These are phyloP conservation scores for Triangularia verruculosa DNA, from an alignment of 2,329 filamentous ascomycete genomes.

Conservation along the genomic window DNA sequence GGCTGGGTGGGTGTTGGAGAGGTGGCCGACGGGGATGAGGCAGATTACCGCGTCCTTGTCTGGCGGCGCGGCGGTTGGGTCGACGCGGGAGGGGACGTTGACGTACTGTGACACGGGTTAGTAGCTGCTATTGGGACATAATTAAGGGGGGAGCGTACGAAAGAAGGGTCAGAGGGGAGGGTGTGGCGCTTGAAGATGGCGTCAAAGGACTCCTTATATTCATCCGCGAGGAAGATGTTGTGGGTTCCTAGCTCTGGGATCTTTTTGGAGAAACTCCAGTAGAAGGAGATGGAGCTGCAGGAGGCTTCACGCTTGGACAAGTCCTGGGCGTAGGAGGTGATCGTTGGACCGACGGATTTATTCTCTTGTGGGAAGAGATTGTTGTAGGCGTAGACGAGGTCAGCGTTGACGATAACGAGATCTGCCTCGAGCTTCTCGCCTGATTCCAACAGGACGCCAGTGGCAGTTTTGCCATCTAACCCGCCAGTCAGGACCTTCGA, in stretches of 20 bases:
- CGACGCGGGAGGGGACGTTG: conserved; percentile 70
- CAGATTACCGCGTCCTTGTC: conserved; percentile 66
- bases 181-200: conserved; percentile 68
- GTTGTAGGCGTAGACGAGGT: conserved; percentile 72
- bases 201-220: conserved; percentile 72
- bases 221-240: conserved; percentile 74
- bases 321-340: conserved; percentile 35
- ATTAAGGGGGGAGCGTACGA: conserved; percentile 35
- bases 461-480: conserved; percentile 43
- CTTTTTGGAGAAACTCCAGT: conserved; percentile 63
- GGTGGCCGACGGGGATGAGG: conserved; percentile 69
- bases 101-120: conserved; percentile 48
- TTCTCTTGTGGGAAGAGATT: conserved; percentile 57
- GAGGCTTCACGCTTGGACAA: conserved; percentile 54
- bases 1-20: conserved; percentile 36
- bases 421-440: conserved; percentile 62
- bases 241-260: conserved; percentile 65
- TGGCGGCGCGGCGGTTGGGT: conserved; percentile 62
- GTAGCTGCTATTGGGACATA: background rate
- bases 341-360: background rate
- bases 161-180: conserved; percentile 66
- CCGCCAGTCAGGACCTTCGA: conserved; percentile 48
- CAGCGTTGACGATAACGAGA: conserved; percentile 68
- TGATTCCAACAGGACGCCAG: conserved; percentile 55
- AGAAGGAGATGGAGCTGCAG: conserved; percentile 74